A percentile compares a stretch with the other conserved stretches of the same genome.
phyloP scores from a whole-genome alignment of 176 grass and related monocot genomes.

The Secale cereale region DNA sequence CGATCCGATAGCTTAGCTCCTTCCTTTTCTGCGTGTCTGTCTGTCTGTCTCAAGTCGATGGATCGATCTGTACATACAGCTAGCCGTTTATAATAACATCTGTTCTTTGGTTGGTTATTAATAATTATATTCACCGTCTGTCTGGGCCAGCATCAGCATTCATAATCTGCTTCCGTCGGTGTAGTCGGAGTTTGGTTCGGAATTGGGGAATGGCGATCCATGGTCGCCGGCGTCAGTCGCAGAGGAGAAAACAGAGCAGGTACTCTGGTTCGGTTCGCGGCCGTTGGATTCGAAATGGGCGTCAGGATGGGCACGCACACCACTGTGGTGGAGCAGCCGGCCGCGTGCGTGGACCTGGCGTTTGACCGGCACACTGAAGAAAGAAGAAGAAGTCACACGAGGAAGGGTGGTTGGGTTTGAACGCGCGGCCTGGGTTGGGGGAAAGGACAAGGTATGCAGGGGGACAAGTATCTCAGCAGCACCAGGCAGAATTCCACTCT shows the following conservation, averaged over 20 bases:
- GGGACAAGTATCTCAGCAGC: no score
- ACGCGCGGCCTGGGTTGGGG: neutral
- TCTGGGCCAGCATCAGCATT: no score
- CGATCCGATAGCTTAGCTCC: neutral
- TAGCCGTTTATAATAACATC: neutral
- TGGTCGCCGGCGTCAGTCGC: no score
- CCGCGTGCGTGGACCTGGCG: neutral
- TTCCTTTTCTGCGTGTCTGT: no score
- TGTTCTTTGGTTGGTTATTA: neutral
- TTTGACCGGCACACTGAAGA: neutral
- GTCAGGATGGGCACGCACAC: no score
- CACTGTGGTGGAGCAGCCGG: no score
- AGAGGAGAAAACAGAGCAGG: no score
- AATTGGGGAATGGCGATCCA: no score
- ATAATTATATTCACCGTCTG: no score
- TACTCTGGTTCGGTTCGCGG: neutral
- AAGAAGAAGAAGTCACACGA: neutral
- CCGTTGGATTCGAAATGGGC: neutral
- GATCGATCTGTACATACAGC: neutral
- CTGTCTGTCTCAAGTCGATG: no score
- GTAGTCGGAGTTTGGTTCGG: no score
- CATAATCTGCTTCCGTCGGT: no score
- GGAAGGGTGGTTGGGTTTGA: neutral
- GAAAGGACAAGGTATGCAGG: neutral
- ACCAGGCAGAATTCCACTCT: neutral